Evolutionary conservation across 2,329 filamentous ascomycete genomes (phyloP).

Genomic region (Colletotrichum cuscutae): DNA sequence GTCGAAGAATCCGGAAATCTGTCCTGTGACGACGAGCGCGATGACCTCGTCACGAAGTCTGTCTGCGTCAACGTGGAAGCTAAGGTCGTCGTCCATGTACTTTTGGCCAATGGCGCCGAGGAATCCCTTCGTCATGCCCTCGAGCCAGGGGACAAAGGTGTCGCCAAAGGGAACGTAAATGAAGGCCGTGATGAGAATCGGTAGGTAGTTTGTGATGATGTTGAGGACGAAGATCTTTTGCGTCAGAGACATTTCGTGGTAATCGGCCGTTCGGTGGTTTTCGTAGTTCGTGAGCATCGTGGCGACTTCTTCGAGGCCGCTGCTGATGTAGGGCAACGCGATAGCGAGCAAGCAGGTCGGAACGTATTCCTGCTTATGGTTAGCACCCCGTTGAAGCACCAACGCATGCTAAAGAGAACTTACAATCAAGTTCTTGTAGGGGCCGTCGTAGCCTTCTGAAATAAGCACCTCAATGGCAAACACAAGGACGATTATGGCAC

Average conservation of each 20-base stretch:
- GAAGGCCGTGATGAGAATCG: conserved; percentile 80
- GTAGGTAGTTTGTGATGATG: conserved; percentile 84
- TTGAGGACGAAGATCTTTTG: conserved; percentile 82
- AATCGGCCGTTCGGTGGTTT: conserved; percentile 78
- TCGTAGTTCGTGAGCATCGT: conserved; percentile 74
- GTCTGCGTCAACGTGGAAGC: conserved; percentile 73
- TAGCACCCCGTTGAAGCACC: conserved; percentile 3
- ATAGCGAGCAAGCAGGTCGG: conserved; percentile 78
- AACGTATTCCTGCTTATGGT: conserved; percentile 67
- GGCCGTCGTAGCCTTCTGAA: conserved; percentile 77
- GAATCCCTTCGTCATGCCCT: conserved; percentile 66
- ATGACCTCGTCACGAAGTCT: conserved; percentile 78
- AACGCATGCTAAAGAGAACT: conserved; percentile 37
- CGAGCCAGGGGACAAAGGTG: conserved; percentile 73
- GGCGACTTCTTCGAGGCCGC: conserved; percentile 71
- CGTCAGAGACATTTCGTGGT: conserved; percentile 75
- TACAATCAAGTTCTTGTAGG: conserved; percentile 73
- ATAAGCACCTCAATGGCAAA: conserved; percentile 82
- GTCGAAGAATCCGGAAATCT: conserved; percentile 77
- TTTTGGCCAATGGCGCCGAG: conserved; percentile 53
- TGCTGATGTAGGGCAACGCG: conserved; percentile 72
- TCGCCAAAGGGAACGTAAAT: conserved; percentile 81
- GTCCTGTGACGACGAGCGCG: conserved; percentile 78
- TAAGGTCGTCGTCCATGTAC: conserved; percentile 56
- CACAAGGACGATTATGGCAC: conserved; percentile 73